phyloP scores from a whole-genome alignment of 2,329 filamentous ascomycete species.

The Trichoderma afroharzianum region DNA sequence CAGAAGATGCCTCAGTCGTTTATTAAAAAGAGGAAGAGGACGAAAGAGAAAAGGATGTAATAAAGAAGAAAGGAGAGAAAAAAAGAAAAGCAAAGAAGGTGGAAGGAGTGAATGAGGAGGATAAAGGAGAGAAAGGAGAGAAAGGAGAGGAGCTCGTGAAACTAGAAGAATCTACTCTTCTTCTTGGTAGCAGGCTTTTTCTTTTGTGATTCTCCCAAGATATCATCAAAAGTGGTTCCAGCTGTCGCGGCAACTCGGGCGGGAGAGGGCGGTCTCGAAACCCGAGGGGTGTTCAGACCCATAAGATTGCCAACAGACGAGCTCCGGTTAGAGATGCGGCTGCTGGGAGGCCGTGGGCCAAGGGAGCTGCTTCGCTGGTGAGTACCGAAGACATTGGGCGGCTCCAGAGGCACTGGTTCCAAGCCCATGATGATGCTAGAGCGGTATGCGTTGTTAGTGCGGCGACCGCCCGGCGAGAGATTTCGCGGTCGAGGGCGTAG shows the following conservation, averaged over 20 bases:
- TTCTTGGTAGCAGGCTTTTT: slow-evolving; percentile 36
- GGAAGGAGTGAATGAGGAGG: not conserved
- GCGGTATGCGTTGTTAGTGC: slow-evolving; percentile 34
- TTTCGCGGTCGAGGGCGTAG: slow-evolving; percentile 37
- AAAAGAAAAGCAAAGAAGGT: too few species aligned
- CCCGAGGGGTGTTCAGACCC: slow-evolving; percentile 22
- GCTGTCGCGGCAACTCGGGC: slow-evolving; percentile 25
- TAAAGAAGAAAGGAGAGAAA: not conserved
- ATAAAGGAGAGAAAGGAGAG: not conserved
- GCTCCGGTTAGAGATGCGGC: slow-evolving; percentile 32
- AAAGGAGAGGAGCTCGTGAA: not conserved
- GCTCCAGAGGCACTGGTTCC: slow-evolving; percentile 40
- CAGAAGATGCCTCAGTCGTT: not conserved
- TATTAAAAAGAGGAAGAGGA: not conserved
- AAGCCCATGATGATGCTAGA: slow-evolving; percentile 44
- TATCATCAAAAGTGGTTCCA: slow-evolving; percentile 48
- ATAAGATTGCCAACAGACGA: slow-evolving; percentile 36
- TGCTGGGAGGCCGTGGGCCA: slow-evolving; percentile 32
- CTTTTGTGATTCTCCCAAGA: slow-evolving; percentile 37
- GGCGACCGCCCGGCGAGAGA: slow-evolving; percentile 34
- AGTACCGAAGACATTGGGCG: slow-evolving; percentile 26
- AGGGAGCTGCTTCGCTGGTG: slow-evolving; percentile 37
- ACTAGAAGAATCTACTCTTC: slow-evolving; percentile 40
- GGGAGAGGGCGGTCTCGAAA: slow-evolving; percentile 20
- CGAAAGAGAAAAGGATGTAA: not conserved